Percentiles rank a stretch among this genome's conserved stretches.
Evolutionary conservation across 2,329 filamentous ascomycete genomes (phyloP).

Genomic region (Pyricularia pennisetigena): DNA sequence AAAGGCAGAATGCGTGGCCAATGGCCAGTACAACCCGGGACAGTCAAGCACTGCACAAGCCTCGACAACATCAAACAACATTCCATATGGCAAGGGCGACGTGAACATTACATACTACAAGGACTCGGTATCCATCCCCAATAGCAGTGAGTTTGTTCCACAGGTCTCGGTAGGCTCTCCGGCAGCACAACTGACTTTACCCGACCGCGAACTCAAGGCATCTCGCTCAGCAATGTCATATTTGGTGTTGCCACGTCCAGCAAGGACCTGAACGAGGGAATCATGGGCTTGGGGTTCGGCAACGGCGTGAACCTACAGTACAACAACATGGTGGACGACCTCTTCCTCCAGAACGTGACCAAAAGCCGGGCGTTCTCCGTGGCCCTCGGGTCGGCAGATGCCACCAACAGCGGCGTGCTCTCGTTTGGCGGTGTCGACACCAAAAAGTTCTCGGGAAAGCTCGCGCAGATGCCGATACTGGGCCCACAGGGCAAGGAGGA

Average conservation of each 20-base stretch:
- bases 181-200: neutral
- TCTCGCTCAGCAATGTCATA: constrained; percentile 15
- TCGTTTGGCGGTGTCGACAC: constrained; percentile 30
- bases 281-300: constrained; percentile 22
- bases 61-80: constrained; percentile 10
- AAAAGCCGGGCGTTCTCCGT: constrained; percentile 13
- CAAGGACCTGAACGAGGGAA: constrained; percentile 19
- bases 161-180: too few species aligned
- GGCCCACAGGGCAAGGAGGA: constrained; percentile 14
- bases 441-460: constrained; percentile 31
- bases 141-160: constrained; percentile 12
- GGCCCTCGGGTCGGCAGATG: constrained; percentile 11
- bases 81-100: constrained; percentile 20
- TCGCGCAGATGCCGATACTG: constrained; percentile 33
- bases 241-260: constrained; percentile 20
- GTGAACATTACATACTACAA: constrained; percentile 18
- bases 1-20: constrained; percentile 24
- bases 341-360: constrained; percentile 16
- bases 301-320: constrained; percentile 17
- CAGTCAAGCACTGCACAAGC: constrained; percentile 14
- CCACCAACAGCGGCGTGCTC: constrained; percentile 12
- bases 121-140: constrained; percentile 19
- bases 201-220: constrained; percentile 7
- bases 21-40: constrained; percentile 25
- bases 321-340: constrained; percentile 19